phyloP scores from a whole-genome alignment of 2,329 filamentous ascomycete genomes.

The Alternaria triticimaculans region DNA sequence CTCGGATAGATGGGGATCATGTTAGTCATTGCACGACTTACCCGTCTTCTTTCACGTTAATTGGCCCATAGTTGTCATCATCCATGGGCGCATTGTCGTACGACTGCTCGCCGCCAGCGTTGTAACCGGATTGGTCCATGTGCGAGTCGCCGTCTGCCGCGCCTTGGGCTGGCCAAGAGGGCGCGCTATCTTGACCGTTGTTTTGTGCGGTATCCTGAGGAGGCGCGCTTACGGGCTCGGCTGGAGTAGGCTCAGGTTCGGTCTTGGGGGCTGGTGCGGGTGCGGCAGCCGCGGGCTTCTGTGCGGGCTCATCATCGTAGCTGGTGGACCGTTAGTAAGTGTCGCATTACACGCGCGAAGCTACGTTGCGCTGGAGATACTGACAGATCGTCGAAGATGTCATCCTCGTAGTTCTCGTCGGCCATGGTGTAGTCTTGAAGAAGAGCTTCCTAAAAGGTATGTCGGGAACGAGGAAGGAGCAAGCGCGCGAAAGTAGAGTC shows the following conservation, averaged over 20 bases:
- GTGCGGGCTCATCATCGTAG: constrained; percentile 50
- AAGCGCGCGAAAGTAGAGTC: background rate
- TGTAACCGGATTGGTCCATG: constrained; percentile 40
- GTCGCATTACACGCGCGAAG: background rate
- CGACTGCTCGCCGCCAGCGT: constrained; percentile 38
- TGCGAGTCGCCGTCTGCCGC: constrained; percentile 34
- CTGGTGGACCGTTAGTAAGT: constrained; percentile 36
- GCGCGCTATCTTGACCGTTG: constrained; percentile 19
- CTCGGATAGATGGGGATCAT: constrained; percentile 11
- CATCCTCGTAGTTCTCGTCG: constrained; percentile 87
- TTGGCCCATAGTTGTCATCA: constrained; percentile 57
- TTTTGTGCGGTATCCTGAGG: constrained; percentile 23
- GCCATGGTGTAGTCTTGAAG: constrained; percentile 63
- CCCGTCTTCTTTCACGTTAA: constrained; percentile 90
- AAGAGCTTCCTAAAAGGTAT: background rate
- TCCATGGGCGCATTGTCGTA: constrained; percentile 42
- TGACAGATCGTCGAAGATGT: constrained; percentile 95
- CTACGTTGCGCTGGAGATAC: constrained; percentile 47
- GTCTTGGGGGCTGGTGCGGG: constrained; percentile 24
- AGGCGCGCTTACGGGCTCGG: constrained; percentile 26
- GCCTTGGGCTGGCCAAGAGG: constrained; percentile 27
- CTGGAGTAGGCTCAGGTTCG: constrained; percentile 30
- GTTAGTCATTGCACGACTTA: constrained; percentile 61
- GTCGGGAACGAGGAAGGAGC: background rate
- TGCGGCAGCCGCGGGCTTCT: constrained; percentile 37